These are phyloP conservation scores for Phytophthora pinifolia DNA, from an alignment of 352 stramenopile genomes.

Conservation along the genomic window DNA sequence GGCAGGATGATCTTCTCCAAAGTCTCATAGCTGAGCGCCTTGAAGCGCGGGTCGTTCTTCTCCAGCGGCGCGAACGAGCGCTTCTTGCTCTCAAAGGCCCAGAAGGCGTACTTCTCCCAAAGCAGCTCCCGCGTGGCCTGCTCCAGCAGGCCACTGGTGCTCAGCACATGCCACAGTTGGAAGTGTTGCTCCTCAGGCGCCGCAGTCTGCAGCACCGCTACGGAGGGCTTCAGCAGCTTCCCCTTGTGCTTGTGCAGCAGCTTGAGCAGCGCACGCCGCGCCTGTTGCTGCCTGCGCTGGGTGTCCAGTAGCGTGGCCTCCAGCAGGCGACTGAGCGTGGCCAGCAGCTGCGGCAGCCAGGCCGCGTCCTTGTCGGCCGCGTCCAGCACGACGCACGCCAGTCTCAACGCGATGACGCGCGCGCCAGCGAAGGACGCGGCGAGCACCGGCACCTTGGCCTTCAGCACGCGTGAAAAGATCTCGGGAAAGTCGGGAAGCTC, in stretches of 20 bases:
- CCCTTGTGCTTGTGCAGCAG: conserved; percentile 46
- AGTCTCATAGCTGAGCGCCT: conserved; percentile 48
- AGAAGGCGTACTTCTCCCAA: conserved; percentile 61
- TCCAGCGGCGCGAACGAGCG: conserved; percentile 42
- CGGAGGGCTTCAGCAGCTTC: conserved; percentile 43
- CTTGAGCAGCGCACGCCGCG: conserved; percentile 43
- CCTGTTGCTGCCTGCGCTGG: conserved; percentile 41
- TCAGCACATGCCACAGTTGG: conserved; percentile 64
- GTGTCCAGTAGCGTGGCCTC: conserved; percentile 58
- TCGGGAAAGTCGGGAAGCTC: conserved; percentile 47
- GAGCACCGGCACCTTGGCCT: conserved; percentile 34
- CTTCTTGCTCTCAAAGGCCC: conserved; percentile 80
- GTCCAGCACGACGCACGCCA: conserved; percentile 61
- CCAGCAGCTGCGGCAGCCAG: conserved; percentile 55
- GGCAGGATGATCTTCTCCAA: conserved; percentile 73
- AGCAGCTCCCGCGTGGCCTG: conserved; percentile 42
- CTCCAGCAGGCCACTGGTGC: conserved; percentile 28
- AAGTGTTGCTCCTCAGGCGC: conserved; percentile 54
- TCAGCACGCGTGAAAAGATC: conserved; percentile 53
- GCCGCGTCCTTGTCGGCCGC: conserved; percentile 16
- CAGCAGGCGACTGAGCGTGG: conserved; percentile 50
- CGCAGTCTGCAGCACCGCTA: conserved; percentile 29
- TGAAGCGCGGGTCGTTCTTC: conserved; percentile 48
- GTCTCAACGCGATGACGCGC: conserved; percentile 53
- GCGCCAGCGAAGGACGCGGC: conserved; percentile 56